Evolutionary conservation across 2,329 filamentous ascomycete species (phyloP).

Genomic region (Talaromyces sp.): DNA sequence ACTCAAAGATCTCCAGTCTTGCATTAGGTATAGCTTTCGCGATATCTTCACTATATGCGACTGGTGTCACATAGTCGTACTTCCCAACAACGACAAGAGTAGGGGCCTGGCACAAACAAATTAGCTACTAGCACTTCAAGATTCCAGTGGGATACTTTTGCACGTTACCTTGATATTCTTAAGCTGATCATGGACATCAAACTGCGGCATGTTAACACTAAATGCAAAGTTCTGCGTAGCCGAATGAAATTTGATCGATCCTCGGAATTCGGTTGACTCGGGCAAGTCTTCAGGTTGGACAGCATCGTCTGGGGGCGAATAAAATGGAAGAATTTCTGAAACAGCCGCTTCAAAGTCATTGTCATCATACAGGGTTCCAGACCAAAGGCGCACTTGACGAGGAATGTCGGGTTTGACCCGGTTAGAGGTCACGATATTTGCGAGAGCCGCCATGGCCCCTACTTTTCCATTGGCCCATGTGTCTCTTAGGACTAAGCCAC

Average conservation of each 20-base stretch:
- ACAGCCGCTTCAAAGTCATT: neutral
- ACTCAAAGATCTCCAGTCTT: conserved; percentile 1
- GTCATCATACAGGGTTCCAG: neutral
- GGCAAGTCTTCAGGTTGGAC: neutral
- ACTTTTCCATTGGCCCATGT: conserved; percentile 1
- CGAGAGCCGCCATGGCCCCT: neutral
- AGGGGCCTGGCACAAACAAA: neutral
- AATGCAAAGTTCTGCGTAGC: conserved; percentile 1
- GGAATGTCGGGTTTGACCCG: neutral
- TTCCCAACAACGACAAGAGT: conserved; percentile 1
- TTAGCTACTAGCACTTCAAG: neutral
- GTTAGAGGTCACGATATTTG: neutral
- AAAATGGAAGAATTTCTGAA: neutral
- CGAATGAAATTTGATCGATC: neutral
- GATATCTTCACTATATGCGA: conserved; percentile 1
- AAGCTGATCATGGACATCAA: neutral
- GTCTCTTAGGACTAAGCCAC: neutral
- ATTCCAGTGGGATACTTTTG: neutral
- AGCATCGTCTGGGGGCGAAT: neutral
- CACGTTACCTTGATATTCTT: neutral
- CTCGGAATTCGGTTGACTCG: neutral
- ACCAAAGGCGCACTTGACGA: conserved; percentile 3
- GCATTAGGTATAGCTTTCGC: neutral
- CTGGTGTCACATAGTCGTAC: neutral
- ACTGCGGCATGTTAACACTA: conserved; percentile 1